These are phyloP conservation scores for Colletotrichum eleusines DNA, from an alignment of 2,329 filamentous ascomycete species.

Conservation along the genomic window DNA sequence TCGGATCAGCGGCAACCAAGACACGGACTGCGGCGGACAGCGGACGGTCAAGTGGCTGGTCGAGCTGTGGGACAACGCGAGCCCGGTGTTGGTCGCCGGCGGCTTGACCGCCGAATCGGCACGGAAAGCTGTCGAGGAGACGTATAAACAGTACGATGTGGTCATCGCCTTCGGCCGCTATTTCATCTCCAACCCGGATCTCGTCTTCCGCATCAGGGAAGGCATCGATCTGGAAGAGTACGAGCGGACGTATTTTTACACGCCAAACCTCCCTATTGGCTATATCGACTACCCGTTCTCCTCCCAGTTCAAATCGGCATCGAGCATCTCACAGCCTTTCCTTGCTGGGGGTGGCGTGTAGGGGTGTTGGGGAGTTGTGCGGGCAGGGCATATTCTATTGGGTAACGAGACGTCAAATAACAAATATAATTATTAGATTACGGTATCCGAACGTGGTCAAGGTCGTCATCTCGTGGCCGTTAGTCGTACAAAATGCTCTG, in stretches of 20 bases:
- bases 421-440: not conserved
- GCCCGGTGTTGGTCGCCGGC: slow-evolving; percentile 51
- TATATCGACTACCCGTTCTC: slow-evolving; percentile 46
- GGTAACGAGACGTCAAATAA: not conserved
- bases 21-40: slow-evolving; percentile 49
- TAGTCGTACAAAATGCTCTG: not conserved
- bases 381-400: slow-evolving; percentile 6
- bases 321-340: not conserved
- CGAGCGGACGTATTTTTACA: slow-evolving; percentile 48
- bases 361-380: not conserved
- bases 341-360: not conserved
- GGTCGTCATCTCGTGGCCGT: not conserved
- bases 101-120: slow-evolving; percentile 47
- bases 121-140: slow-evolving; percentile 43
- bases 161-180: slow-evolving; percentile 50
- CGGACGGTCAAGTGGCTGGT: slow-evolving; percentile 46
- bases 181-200: slow-evolving; percentile 52
- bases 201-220: slow-evolving; percentile 48
- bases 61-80: slow-evolving; percentile 49
- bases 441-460: not conserved
- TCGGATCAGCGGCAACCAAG: slow-evolving; percentile 57
- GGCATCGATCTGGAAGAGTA: slow-evolving; percentile 47
- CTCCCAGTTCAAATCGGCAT: slow-evolving; percentile 43
- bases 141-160: slow-evolving; percentile 47
- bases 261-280: slow-evolving; percentile 42